Evolutionary conservation across 2,329 filamentous ascomycete genomes (phyloP), one percentile per base, ranked within the genome.

Genomic region (Fusarium proliferatum): DNA sequence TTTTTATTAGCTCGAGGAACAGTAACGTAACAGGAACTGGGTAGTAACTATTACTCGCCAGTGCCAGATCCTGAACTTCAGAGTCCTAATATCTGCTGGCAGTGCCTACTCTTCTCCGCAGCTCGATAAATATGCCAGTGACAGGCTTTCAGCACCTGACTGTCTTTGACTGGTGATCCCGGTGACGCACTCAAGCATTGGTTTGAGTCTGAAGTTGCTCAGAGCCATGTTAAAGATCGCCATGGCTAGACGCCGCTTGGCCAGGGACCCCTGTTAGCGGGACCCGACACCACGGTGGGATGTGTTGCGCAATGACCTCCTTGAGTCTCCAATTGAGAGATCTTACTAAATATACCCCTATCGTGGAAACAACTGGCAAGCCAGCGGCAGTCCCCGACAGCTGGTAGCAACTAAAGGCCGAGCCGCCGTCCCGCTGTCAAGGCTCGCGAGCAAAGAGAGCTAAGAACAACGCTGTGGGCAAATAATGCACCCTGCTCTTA

Each of bases 281-380:
- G 61, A 69, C 76, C 76, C 76, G 75, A 73, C 67, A 62, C 69
- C 51, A 55, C 52, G 76, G 76, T 65, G 75, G 71, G 51, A 64
- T 58, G 56, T 34, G 39, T 52, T 55, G 66, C 45, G 76, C 76
- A 74, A 58, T 75, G 76, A 67, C 68, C 72, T 46, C 51, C 52
- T 34, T 9, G 9, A 19, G 60, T 42, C 51, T 36, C 19, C 11
- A 11, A 36, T 17, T 39, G 21, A 52, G 17, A 49, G 34, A 19
- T 13, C 11, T 21, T 16, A 41, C 39, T 57, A 58, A 3, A 23
- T 26, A 26, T 21, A 69, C 67, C 13, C 65, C 65, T n/a, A 16
- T 42, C 34, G 42, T 45, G 16, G n/a, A 21, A 12, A 16, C 23
- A 64, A 19, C 21, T 64, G 21, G 21, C 38, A 16, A 65, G 34